Percentiles rank a stretch among this genome's conserved stretches.
Evolutionary conservation across 768 basidiomycete genomes (phyloP).

Genomic region (Infundibulicybe gibba): DNA sequence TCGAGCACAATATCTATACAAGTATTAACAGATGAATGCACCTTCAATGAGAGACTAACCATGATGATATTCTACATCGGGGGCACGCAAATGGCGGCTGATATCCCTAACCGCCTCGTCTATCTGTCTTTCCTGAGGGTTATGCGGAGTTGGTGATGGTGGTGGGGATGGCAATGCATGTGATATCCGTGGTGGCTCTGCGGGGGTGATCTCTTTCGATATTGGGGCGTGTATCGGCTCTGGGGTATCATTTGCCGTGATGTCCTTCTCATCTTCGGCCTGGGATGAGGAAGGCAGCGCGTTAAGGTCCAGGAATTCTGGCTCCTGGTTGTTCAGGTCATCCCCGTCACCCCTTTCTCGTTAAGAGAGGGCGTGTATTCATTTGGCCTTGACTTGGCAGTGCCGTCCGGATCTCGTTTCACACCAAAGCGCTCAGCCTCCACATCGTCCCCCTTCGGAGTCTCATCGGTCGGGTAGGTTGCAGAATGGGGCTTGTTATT

Average conservation of each 20-base stretch:
- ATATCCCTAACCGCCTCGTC: slow-evolving; percentile 49
- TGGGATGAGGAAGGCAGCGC: slow-evolving; percentile 31
- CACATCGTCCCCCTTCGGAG: slow-evolving; percentile 20
- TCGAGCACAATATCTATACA: slow-evolving; percentile 73
- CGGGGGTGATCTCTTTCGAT: slow-evolving; percentile 16
- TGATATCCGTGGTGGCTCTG: slow-evolving; percentile 23
- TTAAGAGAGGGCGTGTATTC: slow-evolving; percentile 2
- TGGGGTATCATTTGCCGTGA: slow-evolving; percentile 23
- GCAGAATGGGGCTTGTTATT: slow-evolving; percentile 88
- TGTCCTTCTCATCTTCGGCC: slow-evolving; percentile 14
- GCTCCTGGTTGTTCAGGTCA: slow-evolving; percentile 39
- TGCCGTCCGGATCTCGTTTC: slow-evolving; percentile 25
- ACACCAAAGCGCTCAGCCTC: slow-evolving; percentile 39
- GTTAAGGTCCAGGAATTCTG: slow-evolving; percentile 85
- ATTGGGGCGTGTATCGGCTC: slow-evolving; percentile 25
- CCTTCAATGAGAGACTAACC: slow-evolving; percentile 26
- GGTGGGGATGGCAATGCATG: slow-evolving; percentile 29
- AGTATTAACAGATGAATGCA: not conserved
- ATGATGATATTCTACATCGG: slow-evolving; percentile 60
- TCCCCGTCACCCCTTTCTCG: slow-evolving; percentile 8
- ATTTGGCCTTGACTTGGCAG: slow-evolving; percentile 12
- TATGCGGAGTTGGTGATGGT: slow-evolving; percentile 20
- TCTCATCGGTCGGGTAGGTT: slow-evolving; percentile 51
- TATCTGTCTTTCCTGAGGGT: slow-evolving; percentile 37
- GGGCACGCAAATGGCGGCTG: slow-evolving; percentile 38